Evolutionary conservation across 1,284 basidiomycete species (phyloP).

Genomic region (Hymenochaete sp.): DNA sequence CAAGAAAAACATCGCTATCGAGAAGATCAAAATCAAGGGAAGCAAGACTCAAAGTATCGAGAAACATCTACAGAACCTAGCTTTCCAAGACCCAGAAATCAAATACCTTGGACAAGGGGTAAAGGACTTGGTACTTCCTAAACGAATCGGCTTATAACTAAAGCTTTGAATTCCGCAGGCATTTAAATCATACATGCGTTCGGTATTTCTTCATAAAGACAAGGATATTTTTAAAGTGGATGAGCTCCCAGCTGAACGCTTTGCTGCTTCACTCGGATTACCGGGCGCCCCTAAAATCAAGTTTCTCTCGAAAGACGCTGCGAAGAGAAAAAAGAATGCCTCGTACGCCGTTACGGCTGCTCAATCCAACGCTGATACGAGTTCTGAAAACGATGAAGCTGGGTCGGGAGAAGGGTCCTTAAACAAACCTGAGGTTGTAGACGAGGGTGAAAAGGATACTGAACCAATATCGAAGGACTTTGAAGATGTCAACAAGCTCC

Average conservation of each 20-base stretch:
- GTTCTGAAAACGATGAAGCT: slow-evolving; percentile 27
- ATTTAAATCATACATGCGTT: slow-evolving; percentile 94
- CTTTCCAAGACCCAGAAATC: slow-evolving; percentile 94
- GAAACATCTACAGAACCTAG: slow-evolving; percentile 86
- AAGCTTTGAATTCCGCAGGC: slow-evolving; percentile 45
- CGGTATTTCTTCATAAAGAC: slow-evolving; percentile 89
- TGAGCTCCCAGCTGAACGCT: slow-evolving; percentile 76
- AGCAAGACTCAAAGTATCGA: slow-evolving; percentile 84
- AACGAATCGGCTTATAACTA: slow-evolving; percentile 9
- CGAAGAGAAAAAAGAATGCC: slow-evolving; percentile 70
- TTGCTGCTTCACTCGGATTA: slow-evolving; percentile 84
- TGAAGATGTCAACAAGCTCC: slow-evolving; percentile 12
- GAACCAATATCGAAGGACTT: slow-evolving; percentile 19
- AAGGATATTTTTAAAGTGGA: slow-evolving; percentile 87
- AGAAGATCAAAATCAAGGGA: slow-evolving; percentile 84
- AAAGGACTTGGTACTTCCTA: slow-evolving; percentile 25
- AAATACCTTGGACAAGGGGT: slow-evolving; percentile 95
- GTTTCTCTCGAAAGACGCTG: slow-evolving; percentile 68
- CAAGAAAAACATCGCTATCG: slow-evolving; percentile 67
- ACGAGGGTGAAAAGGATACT: slow-evolving; percentile 27
- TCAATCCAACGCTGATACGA: slow-evolving; percentile 22
- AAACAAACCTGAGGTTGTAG: no score
- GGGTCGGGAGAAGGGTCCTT: slow-evolving; percentile 21
- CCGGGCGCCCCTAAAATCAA: slow-evolving; percentile 96
- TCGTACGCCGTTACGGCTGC: slow-evolving; percentile 35